These are phyloP conservation scores for Clarireedia sp. DNA, from an alignment of 2,329 filamentous ascomycete species.

Conservation along the genomic window DNA sequence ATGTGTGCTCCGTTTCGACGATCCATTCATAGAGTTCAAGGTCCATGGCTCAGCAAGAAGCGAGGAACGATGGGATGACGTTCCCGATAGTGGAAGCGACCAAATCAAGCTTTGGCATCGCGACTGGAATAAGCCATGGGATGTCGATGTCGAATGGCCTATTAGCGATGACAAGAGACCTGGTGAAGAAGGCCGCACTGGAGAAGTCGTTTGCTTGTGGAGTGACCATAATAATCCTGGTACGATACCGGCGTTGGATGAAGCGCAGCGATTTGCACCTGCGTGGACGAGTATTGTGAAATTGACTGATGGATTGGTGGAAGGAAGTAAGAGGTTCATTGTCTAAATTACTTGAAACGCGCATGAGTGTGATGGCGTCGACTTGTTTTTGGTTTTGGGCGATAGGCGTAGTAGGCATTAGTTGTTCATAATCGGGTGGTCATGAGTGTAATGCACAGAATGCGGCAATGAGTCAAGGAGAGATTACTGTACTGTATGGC, in stretches of 20 bases:
- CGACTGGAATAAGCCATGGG: conserved; percentile 69
- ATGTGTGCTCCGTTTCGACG: conserved; percentile 66
- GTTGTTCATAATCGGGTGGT: too few species aligned
- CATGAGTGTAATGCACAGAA: too few species aligned
- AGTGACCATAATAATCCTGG: conserved; percentile 69
- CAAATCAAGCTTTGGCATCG: conserved; percentile 76
- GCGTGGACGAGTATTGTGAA: conserved; percentile 75
- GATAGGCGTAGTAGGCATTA: too few species aligned
- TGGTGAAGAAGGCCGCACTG: conserved; percentile 41
- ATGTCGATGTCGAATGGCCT: conserved; percentile 58
- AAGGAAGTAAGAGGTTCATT: conserved; percentile 40
- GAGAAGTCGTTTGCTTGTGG: conserved; percentile 73
- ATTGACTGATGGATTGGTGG: conserved; percentile 67
- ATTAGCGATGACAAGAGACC: conserved; percentile 25
- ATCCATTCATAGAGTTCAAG: conserved; percentile 55
- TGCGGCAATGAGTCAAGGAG: too few species aligned
- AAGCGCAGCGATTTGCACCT: conserved; percentile 68
- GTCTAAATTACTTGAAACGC: not conserved
- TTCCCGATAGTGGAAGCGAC: conserved; percentile 53
- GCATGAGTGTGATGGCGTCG: too few species aligned
- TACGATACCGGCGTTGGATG: conserved; percentile 75
- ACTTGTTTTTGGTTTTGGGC: too few species aligned
- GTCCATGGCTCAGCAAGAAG: conserved; percentile 53
- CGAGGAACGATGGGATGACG: conserved; percentile 53
- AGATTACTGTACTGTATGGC: too few species aligned